A percentile compares a stretch with the other conserved stretches of the same genome.
These are phyloP conservation scores for Balakata baccata DNA, from an alignment of 345 rosid genomes.

Conservation along the genomic window DNA sequence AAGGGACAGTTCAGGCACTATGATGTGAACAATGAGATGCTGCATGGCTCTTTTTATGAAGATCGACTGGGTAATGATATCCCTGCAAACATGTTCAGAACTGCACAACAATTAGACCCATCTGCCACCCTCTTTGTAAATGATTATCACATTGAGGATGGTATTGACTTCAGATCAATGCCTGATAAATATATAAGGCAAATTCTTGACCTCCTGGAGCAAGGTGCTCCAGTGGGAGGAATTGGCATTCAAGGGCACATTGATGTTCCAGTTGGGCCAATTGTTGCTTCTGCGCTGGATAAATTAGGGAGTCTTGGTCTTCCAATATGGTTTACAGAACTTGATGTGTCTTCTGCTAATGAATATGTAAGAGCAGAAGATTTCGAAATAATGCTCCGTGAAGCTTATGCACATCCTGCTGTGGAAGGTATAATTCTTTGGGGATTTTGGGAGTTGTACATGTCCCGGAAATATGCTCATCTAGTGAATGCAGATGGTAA, in stretches of 20 bases:
- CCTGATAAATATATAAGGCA: slow-evolving; percentile 68
- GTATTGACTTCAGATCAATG: slow-evolving; percentile 59
- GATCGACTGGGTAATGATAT: slow-evolving; percentile 53
- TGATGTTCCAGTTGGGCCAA: slow-evolving; percentile 45
- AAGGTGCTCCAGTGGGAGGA: slow-evolving; percentile 52
- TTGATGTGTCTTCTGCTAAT: slow-evolving; percentile 50
- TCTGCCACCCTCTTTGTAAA: slow-evolving; percentile 68
- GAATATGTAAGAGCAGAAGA: slow-evolving; percentile 27
- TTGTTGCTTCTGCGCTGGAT: slow-evolving; percentile 47
- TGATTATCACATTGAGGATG: slow-evolving; percentile 89
- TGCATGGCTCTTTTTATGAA: slow-evolving; percentile 74
- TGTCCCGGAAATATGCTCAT: slow-evolving; percentile 22
- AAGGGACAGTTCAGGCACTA: slow-evolving; percentile 76
- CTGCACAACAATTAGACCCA: slow-evolving; percentile 62
- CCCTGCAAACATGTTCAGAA: slow-evolving; percentile 61
- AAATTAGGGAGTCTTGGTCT: slow-evolving; percentile 43
- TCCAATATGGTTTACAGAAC: slow-evolving; percentile 58
- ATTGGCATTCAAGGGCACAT: slow-evolving; percentile 57
- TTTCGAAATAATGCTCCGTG: slow-evolving; percentile 28
- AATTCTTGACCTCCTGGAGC: slow-evolving; percentile 56
- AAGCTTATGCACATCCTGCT: slow-evolving; percentile 29
- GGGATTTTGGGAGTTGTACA: slow-evolving; percentile 33
- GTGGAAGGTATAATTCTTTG: slow-evolving; percentile 29
- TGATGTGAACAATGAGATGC: slow-evolving; percentile 59
- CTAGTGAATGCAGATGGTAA: slow-evolving; percentile 29